Evolutionary conservation across 1,284 basidiomycete species (phyloP), one percentile per base, ranked within the genome.

Genomic region (Tetrapyrgos nigripes): DNA sequence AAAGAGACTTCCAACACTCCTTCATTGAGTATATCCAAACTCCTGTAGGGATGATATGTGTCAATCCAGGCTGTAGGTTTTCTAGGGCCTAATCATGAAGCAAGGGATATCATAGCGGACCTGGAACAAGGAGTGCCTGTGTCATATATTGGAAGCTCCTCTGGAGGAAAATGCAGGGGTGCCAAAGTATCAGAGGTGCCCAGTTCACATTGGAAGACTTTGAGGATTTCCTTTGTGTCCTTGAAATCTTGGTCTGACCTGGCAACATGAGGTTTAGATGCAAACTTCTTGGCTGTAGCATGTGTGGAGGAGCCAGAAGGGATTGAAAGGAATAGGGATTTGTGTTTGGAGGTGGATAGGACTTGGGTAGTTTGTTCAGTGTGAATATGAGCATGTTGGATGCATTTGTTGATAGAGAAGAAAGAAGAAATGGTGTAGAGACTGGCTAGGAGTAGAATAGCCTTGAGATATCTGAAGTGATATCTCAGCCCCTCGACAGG

Each of bases 31-130:
- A 93, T 84, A 55, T 86, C 79, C 1, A 93, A 73, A 54, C 79
- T 80, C 55, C 83, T 83, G 37, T 94, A 78, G 0, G 95, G 93
- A 71, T 89, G 94, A 74, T 96, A 96, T 46, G 82, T 78, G 66
- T 92, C 89, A 60, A 93, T 86, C 92, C 92, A 94, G 19, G 91
- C 90, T 6, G 76, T 77, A 0, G 91, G 87, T 29, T 70, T 70
- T 26, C 59, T 72, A 44, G 77, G 71, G 28, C 70, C 74, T 54
- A 67, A 64, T 51, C 66, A 73, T 45, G 73, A 78, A 2, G 82
- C 79, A 47, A 86, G 78, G 19, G 72, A 72, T 8, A 89, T 79
- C 4, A 88, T 92, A 4, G 88, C 83, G 47, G 81, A 76, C 53
- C 84, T 87, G 24, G 91, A 92, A 53, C 81, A 78, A 4, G 76